These are phyloP conservation scores for Trichosporon coremiiforme DNA, from an alignment of 1,284 basidiomycete species.

Conservation along the genomic window DNA sequence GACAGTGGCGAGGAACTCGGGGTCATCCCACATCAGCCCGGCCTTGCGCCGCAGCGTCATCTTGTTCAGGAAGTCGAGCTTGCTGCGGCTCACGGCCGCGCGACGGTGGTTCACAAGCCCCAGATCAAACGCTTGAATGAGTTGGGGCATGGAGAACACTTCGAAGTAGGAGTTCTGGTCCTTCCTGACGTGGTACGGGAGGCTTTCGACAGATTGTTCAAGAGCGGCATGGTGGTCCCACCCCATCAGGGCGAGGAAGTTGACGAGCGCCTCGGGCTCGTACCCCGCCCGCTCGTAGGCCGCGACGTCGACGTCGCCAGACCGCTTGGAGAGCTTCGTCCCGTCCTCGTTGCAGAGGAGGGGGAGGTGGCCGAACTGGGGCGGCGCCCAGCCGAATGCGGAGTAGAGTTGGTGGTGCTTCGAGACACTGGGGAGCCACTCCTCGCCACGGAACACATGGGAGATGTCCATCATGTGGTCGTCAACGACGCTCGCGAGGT, in stretches of 20 bases:
- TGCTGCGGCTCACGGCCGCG: slow-evolving; percentile 49
- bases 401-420: slow-evolving; percentile 89
- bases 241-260: slow-evolving; percentile 90
- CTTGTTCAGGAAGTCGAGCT: slow-evolving; percentile 56
- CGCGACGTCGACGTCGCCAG: slow-evolving; percentile 82
- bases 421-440: slow-evolving; percentile 95
- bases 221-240: slow-evolving; percentile 67
- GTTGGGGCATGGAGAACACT: slow-evolving; percentile 47
- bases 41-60: slow-evolving; percentile 51
- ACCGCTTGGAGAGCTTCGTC: slow-evolving; percentile 90
- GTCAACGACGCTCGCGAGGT: slow-evolving; percentile 93
- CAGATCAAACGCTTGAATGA: slow-evolving; percentile 49
- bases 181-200: slow-evolving; percentile 48
- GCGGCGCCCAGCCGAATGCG: slow-evolving; percentile 70
- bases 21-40: slow-evolving; percentile 45
- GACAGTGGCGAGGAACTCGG: slow-evolving; percentile 45
- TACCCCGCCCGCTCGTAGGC: slow-evolving; percentile 77
- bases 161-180: slow-evolving; percentile 49
- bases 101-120: slow-evolving; percentile 47
- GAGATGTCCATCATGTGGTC: slow-evolving; percentile 95
- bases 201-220: slow-evolving; percentile 27
- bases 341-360: slow-evolving; percentile 88
- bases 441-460: slow-evolving; percentile 94
- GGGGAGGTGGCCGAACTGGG: slow-evolving; percentile 87
- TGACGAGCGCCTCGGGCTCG: slow-evolving; percentile 85